Base-by-base conservation (phyloP, 2,329 filamentous ascomycete species). In the Madurella mycetomatis region DNA sequence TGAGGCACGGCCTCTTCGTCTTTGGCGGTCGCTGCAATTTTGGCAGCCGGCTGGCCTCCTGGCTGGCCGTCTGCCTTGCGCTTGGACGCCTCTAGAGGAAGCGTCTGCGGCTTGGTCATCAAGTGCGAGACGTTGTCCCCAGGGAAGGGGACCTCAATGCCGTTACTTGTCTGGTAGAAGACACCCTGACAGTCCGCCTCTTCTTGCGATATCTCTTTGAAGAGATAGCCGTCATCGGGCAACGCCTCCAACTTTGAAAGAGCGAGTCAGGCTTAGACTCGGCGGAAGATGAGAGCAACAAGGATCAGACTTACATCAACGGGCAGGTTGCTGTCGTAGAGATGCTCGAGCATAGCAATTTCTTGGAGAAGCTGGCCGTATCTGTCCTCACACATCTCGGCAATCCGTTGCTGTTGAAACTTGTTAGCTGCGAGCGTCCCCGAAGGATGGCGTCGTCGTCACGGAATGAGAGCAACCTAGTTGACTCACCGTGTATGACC, bases 61-160 rank as follows among this genome's bases (percentile, higher is more conserved):
- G 71, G 72, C 56, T 77, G 75, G 30, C 74, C 76, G 13, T 73
- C 75, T 5, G 79, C 74, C 62, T 75, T 80, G 19, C 80, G 76
- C 69, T 82, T 83, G 64, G 70, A 62, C 60, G 66, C 49, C 66
- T 71, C 66, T 64, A 67, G 62, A 55, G 65, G 56, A 60, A 70
- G 58, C 58, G 64, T 61, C 45, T 60, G 58, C 2, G 42, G 57
- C 55, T 62, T 61, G 43, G 43, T 57, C 67, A 60, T 66, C 60
- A 65, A 57, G 52, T 63, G 69, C 51, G 68, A 71, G 51, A 71
- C 66, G 53, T 71, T 67, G 43, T 73, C 73, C 31, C 69, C 67
- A 49, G 53, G 73, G 58, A 76, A 77, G 2, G 76, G 76, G 4
- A 78, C 71, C 43, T 77, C 68, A 50, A 69, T 50, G 43, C 73